phyloP scores from a whole-genome alignment of 768 basidiomycete genomes.

The Leccinellum albellum region DNA sequence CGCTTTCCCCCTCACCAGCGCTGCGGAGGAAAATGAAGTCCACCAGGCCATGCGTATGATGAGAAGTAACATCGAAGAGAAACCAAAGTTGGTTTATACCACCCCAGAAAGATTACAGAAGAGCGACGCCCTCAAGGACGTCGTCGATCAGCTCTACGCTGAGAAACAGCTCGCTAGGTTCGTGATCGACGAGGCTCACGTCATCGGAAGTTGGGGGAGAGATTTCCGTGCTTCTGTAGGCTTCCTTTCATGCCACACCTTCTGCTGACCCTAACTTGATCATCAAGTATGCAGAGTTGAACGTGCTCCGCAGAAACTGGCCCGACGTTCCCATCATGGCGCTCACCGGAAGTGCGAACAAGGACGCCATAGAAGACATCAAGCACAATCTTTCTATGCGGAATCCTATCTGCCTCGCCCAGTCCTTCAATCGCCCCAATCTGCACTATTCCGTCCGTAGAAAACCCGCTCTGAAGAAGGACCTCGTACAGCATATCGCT shows the following conservation, averaged over 20 bases:
- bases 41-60: conserved; percentile 43
- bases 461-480: conserved; percentile 42
- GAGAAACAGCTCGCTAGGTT: conserved; percentile 71
- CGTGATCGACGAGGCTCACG: conserved; percentile 96
- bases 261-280: conserved; percentile 10
- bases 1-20: conserved; percentile 66
- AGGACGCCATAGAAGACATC: conserved; percentile 75
- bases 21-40: conserved; percentile 39
- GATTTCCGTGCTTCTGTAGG: conserved; percentile 84
- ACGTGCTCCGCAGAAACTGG: conserved; percentile 66
- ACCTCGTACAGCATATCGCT: conserved; percentile 58
- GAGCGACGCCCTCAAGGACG: conserved; percentile 50
- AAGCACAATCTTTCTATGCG: conserved; percentile 61
- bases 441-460: conserved; percentile 66
- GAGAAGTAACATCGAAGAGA: conserved; percentile 33
- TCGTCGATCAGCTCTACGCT: conserved; percentile 57
- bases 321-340: conserved; percentile 91
- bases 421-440: conserved; percentile 95
- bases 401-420: conserved; percentile 54
- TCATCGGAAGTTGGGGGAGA: conserved; percentile 91
- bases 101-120: conserved; percentile 87
- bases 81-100: conserved; percentile 75
- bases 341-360: conserved; percentile 90
- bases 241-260: conserved; percentile 2
- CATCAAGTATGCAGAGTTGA: conserved; percentile 63